Conservation (phyloP, 345 rosid species). For the Lumnitzera racemosa region DNA sequence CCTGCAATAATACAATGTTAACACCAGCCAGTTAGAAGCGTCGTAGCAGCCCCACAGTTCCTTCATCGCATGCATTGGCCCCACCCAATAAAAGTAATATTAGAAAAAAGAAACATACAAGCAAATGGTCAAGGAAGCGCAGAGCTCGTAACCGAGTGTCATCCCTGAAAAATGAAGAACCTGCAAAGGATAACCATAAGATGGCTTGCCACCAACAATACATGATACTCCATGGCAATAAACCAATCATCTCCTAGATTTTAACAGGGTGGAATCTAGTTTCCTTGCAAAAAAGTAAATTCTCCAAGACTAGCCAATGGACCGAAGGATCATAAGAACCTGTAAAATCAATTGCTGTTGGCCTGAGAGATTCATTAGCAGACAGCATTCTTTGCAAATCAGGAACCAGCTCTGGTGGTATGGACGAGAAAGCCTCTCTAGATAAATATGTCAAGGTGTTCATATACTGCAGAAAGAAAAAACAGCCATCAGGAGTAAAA, state of each 20-base stretch:
- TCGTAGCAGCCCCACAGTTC: too few relatives aligned
- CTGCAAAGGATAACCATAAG: constrained; percentile 27
- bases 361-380: constrained; percentile 74
- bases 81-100: not conserved
- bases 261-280: too few relatives aligned
- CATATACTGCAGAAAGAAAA: constrained; percentile 60
- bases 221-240: too few relatives aligned
- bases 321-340: constrained; percentile 33
- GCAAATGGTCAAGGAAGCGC: constrained; percentile 98
- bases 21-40: not conserved
- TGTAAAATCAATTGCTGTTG: constrained; percentile 86
- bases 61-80: too few relatives aligned
- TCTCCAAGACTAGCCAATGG: not conserved
- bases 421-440: constrained; percentile 73
- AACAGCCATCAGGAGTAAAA: constrained; percentile 1
- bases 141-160: constrained; percentile 98
- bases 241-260: too few relatives aligned
- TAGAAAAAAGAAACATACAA: constrained; percentile 51
- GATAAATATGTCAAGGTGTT: constrained; percentile 87
- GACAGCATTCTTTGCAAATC: constrained; percentile 94
- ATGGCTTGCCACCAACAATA: not conserved
- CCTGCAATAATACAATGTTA: constrained; percentile 41
- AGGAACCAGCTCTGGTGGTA: constrained; percentile 76
- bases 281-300: not conserved
- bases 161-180: constrained; percentile 77